phyloP scores from a whole-genome alignment of 108 stramenopile genomes.

The Cyclotella kingstonii region DNA sequence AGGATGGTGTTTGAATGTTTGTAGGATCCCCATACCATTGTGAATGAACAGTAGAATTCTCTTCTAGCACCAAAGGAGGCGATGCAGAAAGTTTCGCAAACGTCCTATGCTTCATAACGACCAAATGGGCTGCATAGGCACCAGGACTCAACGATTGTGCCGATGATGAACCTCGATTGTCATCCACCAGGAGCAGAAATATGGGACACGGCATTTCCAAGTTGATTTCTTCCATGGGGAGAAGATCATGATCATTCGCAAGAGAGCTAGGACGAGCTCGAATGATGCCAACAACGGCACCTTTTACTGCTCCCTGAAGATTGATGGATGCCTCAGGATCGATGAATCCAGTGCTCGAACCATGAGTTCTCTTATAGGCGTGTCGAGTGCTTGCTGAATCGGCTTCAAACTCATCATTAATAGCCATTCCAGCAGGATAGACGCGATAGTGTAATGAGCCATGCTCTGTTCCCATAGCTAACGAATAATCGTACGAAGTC shows the following conservation, averaged over 20 bases:
- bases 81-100: slow-evolving; percentile 50
- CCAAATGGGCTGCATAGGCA: slow-evolving; percentile 58
- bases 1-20: too few species aligned
- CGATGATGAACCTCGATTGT: slow-evolving; percentile 51
- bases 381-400: background rate
- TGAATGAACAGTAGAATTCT: background rate
- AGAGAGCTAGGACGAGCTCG: slow-evolving; percentile 28
- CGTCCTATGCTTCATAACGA: slow-evolving; percentile 61
- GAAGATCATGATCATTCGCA: slow-evolving; percentile 14
- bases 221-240: background rate
- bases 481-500: slow-evolving; percentile 40
- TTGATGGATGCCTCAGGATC: slow-evolving; percentile 13
- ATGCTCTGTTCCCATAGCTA: slow-evolving; percentile 76
- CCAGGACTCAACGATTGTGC: slow-evolving; percentile 38
- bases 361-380: background rate
- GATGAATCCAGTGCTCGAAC: background rate
- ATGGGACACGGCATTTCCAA: slow-evolving; percentile 21
- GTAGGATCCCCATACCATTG: background rate
- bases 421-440: slow-evolving; percentile 37
- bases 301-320: slow-evolving; percentile 30
- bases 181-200: slow-evolving; percentile 78
- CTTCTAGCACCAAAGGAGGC: background rate
- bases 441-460: slow-evolving; percentile 70
- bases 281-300: slow-evolving; percentile 39
- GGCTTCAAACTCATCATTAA: background rate